Base-by-base conservation (phyloP, 83 land plant species). In the Thuja plicata region DNA sequence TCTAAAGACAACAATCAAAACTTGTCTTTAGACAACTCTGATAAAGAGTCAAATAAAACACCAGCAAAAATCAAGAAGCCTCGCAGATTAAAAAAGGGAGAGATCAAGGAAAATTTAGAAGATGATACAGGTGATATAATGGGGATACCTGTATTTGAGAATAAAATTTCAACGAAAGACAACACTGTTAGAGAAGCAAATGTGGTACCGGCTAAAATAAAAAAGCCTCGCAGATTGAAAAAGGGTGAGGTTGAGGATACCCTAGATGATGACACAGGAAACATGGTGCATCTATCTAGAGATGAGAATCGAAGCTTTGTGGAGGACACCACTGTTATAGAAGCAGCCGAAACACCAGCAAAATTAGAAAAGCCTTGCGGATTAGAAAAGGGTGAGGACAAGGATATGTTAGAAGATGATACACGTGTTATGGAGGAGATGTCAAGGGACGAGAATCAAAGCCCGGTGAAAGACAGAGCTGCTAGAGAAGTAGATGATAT, bases 21-120 rank as follows among this genome's bases (percentile, higher is more conserved):
- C 84, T 81, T 17, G 24, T 81, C 84, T 41, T 41, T 41, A 45
- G 48, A 24, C 4, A 43, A 24, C 43, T n/a, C 84, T 81, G 84
- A 43, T 81, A 43, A 12, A 27, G 84, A 81, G 27, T 81, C 84
- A 41, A 46, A 43, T 81, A 46, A 81, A 81, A 81, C 50, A 21
- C 30, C 46, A 24, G 50, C 50, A 1, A 81, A 81, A 27, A 41
- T 43, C 50, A 81, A 81, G 46, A 81, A n/a, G 15, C 50, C 5
- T 81, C 50, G 84, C 84, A 43, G 84, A 81, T 81, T 45, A 9
- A 81, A 27, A 81, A 81, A 81, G 50, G 46, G 50, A 81, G 48
- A 9, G 50, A 50, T 43, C 30, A 81, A 81, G 15, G 84, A 41
- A 9, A 10, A 5, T 81, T 84, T 48, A 84, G 86, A 84, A 84